These are phyloP conservation scores for Monosporascus sp. DNA, from an alignment of 2,329 filamentous ascomycete genomes.

Conservation along the genomic window DNA sequence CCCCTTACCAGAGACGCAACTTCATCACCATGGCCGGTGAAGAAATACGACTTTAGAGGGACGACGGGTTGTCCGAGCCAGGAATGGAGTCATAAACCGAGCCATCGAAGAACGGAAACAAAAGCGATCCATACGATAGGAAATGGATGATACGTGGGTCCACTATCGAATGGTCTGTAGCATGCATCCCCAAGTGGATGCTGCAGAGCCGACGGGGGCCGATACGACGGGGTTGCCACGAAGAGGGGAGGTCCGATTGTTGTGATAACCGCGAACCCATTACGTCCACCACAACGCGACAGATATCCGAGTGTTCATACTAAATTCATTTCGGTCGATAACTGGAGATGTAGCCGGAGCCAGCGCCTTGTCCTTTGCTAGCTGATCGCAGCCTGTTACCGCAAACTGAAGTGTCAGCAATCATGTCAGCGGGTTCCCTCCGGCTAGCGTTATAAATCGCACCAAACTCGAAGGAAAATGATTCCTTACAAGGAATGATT, in stretches of 20 bases:
- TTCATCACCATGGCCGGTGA: constrained; percentile 8
- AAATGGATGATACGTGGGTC: constrained; percentile 21
- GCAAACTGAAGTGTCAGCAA: constrained; percentile 78
- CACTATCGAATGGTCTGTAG: constrained; percentile 17
- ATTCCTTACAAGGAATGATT: constrained; percentile 84
- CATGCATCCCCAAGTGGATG: constrained; percentile 14
- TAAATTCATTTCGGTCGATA: constrained; percentile 40
- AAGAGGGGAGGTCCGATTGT: constrained; percentile 14
- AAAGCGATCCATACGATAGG: constrained; percentile 31
- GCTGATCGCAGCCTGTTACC: constrained; percentile 82
- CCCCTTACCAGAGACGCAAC: constrained; percentile 9
- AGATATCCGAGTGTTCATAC: constrained; percentile 16
- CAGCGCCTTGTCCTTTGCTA: constrained; percentile 57
- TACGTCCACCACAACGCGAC: constrained; percentile 20
- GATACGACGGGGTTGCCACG: constrained; percentile 18
- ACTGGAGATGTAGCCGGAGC: constrained; percentile 36
- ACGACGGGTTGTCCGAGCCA: constrained; percentile 27
- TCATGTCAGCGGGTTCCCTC: constrained; percentile 66
- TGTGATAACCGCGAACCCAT: constrained; percentile 16
- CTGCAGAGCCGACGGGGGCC: constrained; percentile 15
- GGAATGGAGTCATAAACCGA: constrained; percentile 29
- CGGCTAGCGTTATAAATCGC: constrained; percentile 70
- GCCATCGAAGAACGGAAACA: constrained; percentile 35
- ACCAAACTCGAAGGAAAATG: constrained; percentile 79
- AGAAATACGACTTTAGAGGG: constrained; percentile 16